A percentile compares a stretch with the other conserved stretches of the same genome.
phyloP scores from a whole-genome alignment of 2,329 filamentous ascomycete genomes.

The Thielaviopsis euricoi region DNA sequence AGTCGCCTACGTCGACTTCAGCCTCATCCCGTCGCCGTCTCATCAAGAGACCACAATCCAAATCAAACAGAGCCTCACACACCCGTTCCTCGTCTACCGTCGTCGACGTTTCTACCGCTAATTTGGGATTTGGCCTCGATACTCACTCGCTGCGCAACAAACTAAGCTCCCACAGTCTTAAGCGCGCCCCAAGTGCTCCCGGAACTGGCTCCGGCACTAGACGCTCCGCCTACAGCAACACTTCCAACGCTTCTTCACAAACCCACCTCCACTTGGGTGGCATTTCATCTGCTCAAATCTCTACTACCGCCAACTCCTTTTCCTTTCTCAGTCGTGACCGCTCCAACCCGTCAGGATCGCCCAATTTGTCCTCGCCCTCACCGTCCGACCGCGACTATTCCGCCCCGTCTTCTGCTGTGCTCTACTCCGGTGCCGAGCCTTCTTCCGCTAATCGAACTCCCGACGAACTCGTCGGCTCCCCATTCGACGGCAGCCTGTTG shows the following conservation, averaged over 20 bases:
- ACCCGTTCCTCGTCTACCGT: conserved; percentile 10
- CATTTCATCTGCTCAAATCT: conserved; percentile 17
- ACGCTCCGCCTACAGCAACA: conserved; percentile 15
- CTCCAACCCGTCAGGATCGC: neutral
- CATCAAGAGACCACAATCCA: conserved; percentile 43
- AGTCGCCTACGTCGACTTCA: conserved; percentile 23
- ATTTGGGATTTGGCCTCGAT: conserved; percentile 35
- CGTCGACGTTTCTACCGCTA: conserved; percentile 28
- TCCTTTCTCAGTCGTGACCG: conserved; percentile 11
- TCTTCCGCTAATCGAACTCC: conserved; percentile 2
- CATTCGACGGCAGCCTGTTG: conserved; percentile 5
- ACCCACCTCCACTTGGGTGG: conserved; percentile 14
- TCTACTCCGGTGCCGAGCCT: conserved; percentile 2
- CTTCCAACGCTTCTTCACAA: conserved; percentile 21
- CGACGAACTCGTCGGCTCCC: conserved; percentile 7
- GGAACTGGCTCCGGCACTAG: neutral
- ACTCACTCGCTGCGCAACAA: conserved; percentile 42
- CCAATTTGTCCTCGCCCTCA: conserved; percentile 6
- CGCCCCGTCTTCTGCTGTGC: conserved; percentile 8
- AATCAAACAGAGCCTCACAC: conserved; percentile 14
- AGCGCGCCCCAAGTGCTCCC: conserved; percentile 43
- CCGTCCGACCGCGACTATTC: conserved; percentile 10
- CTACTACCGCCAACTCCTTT: conserved; percentile 15
- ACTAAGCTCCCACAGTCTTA: conserved; percentile 47
- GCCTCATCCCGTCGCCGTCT: conserved; percentile 41